Percentiles rank a stretch among this genome's conserved stretches.
These are phyloP conservation scores for Sarocladium oryzae DNA, from an alignment of 2,329 filamentous ascomycete species.

Conservation along the genomic window DNA sequence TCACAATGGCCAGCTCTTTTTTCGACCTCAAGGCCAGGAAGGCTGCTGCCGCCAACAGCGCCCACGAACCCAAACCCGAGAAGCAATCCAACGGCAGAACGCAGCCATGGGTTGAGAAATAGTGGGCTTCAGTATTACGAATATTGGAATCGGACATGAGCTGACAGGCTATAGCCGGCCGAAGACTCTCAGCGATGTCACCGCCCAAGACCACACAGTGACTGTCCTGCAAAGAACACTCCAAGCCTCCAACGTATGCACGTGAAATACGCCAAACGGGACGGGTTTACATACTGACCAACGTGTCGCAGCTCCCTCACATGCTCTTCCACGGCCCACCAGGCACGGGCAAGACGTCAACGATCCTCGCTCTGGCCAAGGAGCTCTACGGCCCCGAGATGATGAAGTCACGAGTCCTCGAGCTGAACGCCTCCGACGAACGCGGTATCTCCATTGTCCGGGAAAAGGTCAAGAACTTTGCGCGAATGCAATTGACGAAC, in stretches of 20 bases:
- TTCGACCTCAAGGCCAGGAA: constrained; percentile 93
- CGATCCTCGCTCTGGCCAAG: constrained; percentile 92
- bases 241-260: constrained; percentile 78
- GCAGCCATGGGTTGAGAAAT: constrained; percentile 99
- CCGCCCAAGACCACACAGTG: constrained; percentile 95
- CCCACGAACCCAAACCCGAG: constrained; percentile 58
- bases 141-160: neutral
- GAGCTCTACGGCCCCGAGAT: constrained; percentile 95
- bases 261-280: neutral
- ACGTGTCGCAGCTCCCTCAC: constrained; percentile 65
- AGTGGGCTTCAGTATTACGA: constrained; percentile 49
- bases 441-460: constrained; percentile 95
- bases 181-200: constrained; percentile 88
- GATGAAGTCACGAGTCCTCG: constrained; percentile 88
- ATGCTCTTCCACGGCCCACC: constrained; percentile 99
- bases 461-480: constrained; percentile 98
- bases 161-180: constrained; percentile 59
- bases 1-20: constrained; percentile 68
- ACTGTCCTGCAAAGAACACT: constrained; percentile 87
- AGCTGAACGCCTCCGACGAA: constrained; percentile 98
- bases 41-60: constrained; percentile 59
- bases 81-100: constrained; percentile 53
- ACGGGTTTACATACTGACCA: constrained; percentile 6
- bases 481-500: constrained; percentile 86
- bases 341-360: constrained; percentile 96